phyloP scores from a whole-genome alignment of 2,329 filamentous ascomycete genomes.

The Aplosporella prunicola region DNA sequence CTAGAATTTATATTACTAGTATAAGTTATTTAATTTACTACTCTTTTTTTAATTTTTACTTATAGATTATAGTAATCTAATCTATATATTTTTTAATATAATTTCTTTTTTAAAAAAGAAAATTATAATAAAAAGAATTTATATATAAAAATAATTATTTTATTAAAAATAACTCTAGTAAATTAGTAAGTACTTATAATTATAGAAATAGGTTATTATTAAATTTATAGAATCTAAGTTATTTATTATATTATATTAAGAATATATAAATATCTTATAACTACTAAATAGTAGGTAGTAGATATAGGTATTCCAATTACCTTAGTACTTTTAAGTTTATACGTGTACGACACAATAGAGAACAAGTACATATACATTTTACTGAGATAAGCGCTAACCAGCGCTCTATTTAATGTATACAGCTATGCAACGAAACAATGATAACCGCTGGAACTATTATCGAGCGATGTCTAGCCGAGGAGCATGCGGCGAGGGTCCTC shows the following conservation, averaged over 20 bases:
- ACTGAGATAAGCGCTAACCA: background rate
- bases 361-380: background rate
- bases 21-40: too few relatives aligned
- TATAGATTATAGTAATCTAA: too few relatives aligned
- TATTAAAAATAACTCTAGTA: too few relatives aligned
- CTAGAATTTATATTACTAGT: too few relatives aligned
- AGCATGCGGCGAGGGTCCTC: constrained; percentile 93
- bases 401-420: background rate
- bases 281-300: background rate
- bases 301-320: background rate
- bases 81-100: too few relatives aligned
- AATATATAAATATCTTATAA: background rate
- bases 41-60: too few relatives aligned
- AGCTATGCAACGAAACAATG: background rate
- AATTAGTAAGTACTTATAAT: too few relatives aligned
- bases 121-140: too few relatives aligned
- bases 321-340: background rate
- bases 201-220: too few relatives aligned
- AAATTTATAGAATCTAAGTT: too few relatives aligned
- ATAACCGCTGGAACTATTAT: background rate
- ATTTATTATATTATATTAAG: background rate
- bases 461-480: constrained; percentile 31
- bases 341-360: background rate
- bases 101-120: too few relatives aligned
- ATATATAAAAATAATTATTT: too few relatives aligned